These are phyloP conservation scores for Saccharum hybrid DNA, from an alignment of 202 grass and related monocot genomes.

Conservation along the genomic window DNA sequence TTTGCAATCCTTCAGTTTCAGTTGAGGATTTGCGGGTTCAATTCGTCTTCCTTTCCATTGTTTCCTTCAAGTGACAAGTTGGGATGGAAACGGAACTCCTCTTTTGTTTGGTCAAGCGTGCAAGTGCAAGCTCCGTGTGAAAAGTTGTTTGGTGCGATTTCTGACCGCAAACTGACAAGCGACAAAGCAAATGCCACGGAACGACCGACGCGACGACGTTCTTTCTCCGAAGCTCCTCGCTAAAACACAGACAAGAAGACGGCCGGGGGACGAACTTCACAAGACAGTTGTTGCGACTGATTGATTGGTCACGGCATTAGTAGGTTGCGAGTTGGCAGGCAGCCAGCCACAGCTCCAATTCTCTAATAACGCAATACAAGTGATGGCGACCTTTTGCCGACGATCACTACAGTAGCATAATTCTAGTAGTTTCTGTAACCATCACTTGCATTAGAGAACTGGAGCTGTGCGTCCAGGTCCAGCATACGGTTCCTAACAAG, in stretches of 20 bases:
- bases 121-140: background rate
- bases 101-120: background rate
- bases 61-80: background rate
- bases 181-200: slow-evolving; percentile 6
- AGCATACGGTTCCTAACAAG: background rate
- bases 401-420: background rate
- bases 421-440: slow-evolving; percentile 5
- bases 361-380: slow-evolving; percentile 9
- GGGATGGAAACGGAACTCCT: slow-evolving; percentile 3
- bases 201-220: background rate
- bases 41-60: background rate
- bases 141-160: background rate
- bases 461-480: too few relatives aligned
- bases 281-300: background rate
- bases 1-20: background rate
- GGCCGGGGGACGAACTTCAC: background rate
- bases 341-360: background rate
- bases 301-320: background rate
- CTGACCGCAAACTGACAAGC: background rate
- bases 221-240: background rate
- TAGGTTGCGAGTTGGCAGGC: background rate
- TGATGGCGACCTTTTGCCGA: slow-evolving; percentile 36
- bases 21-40: background rate
- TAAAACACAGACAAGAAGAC: background rate
- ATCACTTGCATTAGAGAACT: background rate